Conservation (phyloP, 768 basidiomycete genomes). For the Pleurotus tuber-regium region DNA sequence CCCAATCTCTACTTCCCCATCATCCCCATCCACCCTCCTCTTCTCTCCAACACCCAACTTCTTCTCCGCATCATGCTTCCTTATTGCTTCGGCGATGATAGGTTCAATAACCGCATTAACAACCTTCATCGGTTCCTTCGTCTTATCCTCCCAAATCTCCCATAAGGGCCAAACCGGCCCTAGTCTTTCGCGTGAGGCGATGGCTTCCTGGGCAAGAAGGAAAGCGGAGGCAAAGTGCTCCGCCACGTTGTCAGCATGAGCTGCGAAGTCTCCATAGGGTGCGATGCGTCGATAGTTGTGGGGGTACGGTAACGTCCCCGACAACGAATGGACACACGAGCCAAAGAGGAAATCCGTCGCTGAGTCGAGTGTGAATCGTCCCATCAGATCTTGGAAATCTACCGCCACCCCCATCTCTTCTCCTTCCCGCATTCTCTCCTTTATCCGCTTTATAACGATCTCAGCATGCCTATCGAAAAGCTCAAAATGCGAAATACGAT, state of each 20-base stretch:
- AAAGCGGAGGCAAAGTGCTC: constrained; percentile 40
- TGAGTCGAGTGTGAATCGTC: constrained; percentile 53
- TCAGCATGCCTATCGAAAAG: constrained; percentile 57
- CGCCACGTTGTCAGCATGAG: constrained; percentile 26
- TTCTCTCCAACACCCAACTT: constrained; percentile 5
- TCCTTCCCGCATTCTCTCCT: constrained; percentile 45
- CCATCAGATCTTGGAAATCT: constrained; percentile 38
- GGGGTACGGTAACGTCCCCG: constrained; percentile 35
- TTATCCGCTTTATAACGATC: constrained; percentile 38
- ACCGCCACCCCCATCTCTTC: constrained; percentile 43
- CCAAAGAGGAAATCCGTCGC: constrained; percentile 59
- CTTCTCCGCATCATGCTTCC: constrained; percentile 29
- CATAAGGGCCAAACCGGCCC: constrained; percentile 43
- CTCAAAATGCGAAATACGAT: constrained; percentile 58
- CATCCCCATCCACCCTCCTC: constrained; percentile 15
- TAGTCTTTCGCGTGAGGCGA: constrained; percentile 29
- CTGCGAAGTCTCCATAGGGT: constrained; percentile 18
- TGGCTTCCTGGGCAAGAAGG: constrained; percentile 29
- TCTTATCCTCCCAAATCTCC: constrained; percentile 43
- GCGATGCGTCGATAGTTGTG: constrained; percentile 19
- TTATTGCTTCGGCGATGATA: constrained; percentile 40
- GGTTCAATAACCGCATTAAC: constrained; percentile 49
- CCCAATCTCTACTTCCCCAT: no score
- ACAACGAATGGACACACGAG: constrained; percentile 30
- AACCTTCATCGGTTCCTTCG: constrained; percentile 33